Base-by-base conservation (phyloP, 2,329 filamentous ascomycete species). In the Calonectria hongkongensis region DNA sequence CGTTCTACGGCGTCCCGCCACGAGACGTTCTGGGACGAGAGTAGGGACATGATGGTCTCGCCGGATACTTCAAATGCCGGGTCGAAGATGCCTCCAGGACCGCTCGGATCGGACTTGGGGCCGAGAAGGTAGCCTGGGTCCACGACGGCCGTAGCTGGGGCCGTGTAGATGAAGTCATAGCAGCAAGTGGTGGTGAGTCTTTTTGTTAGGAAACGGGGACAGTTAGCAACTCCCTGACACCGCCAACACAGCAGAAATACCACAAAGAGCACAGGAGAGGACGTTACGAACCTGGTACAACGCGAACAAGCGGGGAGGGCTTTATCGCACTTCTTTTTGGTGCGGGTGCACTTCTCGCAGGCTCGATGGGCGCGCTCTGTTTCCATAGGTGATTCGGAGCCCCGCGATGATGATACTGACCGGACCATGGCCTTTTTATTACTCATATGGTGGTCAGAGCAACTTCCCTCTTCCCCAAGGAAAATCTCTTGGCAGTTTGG, bases 241-340 rank as follows among this genome's bases (percentile, higher is more conserved):
- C 6, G 36, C 7, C 45, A 25, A 33, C n/a, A 41, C 21, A 39
- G 15, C 33, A n/a, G 16, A 30, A 50, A 45, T 13, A 27, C 54
- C 16, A 45, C 33, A 67, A 63, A 33, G 36, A 50, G 45, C 36
- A 54, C 9, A 21, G 7, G 13, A 9, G 51, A 50, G 28, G 51
- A 66, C 58, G 56, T 7, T 65, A 66, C 78, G 54, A 72, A 84
- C 82, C 82, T 82, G 30, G 80, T 81, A 72, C 82, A 84, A 45
- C 82, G 78, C 68, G 82, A 83, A 69, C 82, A 84, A 58, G 82
- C 74, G 36, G 82, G 82, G 45, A 84, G 74, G 41, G 80, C 82
- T 78, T 84, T 84, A 76, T 84, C 82, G 71, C 82, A 84, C 73
- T 83, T 84, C 80, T 84, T 84, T 78, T 84, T 84, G 66, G 82